Evolutionary conservation across 768 basidiomycete genomes (phyloP).

Genomic region (Psilocybe azurescens): DNA sequence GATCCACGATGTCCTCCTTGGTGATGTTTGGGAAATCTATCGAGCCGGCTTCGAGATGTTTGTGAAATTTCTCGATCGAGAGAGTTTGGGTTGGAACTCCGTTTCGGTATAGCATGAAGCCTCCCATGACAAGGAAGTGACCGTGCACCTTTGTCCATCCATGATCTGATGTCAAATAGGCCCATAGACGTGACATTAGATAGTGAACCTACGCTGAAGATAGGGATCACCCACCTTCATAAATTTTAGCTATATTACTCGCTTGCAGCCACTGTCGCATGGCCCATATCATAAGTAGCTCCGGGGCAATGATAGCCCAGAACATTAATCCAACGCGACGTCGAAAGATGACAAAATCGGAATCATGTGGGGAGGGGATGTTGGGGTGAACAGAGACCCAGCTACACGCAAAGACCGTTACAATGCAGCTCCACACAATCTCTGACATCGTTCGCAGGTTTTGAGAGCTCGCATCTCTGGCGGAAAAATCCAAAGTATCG

Average conservation of each 20-base stretch:
- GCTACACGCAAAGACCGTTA: conserved; percentile 4
- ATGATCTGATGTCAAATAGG: neutral
- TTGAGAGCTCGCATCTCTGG: neutral
- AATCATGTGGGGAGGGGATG: neutral
- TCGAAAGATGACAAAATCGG: neutral
- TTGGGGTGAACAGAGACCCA: conserved; percentile 11
- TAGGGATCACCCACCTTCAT: neutral
- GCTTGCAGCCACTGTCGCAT: conserved; percentile 7
- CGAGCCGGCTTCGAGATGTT: neutral
- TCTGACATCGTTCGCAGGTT: neutral
- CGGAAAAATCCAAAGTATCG: neutral
- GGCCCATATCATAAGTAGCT: conserved; percentile 8
- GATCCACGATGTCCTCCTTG: conserved; percentile 11
- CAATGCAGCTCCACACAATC: conserved; percentile 7
- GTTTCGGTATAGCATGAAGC: conserved; percentile 16
- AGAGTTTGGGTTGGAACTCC: neutral
- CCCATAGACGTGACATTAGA: too few relatives aligned
- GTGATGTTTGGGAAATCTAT: conserved; percentile 11
- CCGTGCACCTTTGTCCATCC: conserved; percentile 19
- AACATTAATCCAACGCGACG: conserved; percentile 8
- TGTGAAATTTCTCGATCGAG: conserved; percentile 15
- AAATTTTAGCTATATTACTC: neutral
- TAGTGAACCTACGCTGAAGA: neutral
- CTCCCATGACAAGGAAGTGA: conserved; percentile 21
- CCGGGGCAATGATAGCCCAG: conserved; percentile 3